These are phyloP conservation scores for Tylopilus felleus DNA, from an alignment of 768 basidiomycete species.

Conservation along the genomic window DNA sequence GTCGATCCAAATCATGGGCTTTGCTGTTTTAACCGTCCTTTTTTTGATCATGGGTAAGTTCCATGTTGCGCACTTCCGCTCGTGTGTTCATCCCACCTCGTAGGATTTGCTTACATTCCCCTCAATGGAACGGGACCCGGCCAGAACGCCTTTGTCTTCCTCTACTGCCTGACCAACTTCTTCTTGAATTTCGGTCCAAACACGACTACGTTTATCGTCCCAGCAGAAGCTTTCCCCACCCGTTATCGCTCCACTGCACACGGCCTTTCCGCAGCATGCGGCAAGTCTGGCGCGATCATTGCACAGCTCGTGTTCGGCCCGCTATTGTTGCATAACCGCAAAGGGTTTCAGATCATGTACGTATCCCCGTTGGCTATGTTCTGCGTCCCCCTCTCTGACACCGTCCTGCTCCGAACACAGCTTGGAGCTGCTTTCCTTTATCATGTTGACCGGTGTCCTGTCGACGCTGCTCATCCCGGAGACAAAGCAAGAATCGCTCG, in stretches of 20 bases:
- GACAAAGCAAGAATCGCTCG: conserved; percentile 62
- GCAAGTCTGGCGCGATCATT: conserved; percentile 73
- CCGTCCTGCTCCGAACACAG: conserved; percentile 28
- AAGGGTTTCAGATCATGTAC: conserved; percentile 65
- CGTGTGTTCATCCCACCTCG: not conserved
- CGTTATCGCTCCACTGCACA: conserved; percentile 70
- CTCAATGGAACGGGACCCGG: conserved; percentile 45
- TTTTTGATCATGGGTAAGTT: conserved; percentile 66
- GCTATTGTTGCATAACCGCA: conserved; percentile 50
- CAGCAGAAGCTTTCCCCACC: conserved; percentile 78
- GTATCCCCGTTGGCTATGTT: conserved; percentile 23
- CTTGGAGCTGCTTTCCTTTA: conserved; percentile 73
- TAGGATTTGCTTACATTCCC: conserved; percentile 63
- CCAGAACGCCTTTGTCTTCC: conserved; percentile 51
- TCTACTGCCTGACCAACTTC: conserved; percentile 16
- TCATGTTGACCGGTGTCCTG: conserved; percentile 82
- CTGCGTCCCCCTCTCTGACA: not conserved
- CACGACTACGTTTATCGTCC: conserved; percentile 71
- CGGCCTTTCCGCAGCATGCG: conserved; percentile 71
- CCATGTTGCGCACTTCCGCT: not conserved
- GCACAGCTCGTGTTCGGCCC: conserved; percentile 73
- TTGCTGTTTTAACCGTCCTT: conserved; percentile 57
- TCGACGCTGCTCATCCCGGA: conserved; percentile 83
- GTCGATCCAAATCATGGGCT: conserved; percentile 73
- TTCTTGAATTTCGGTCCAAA: conserved; percentile 30